Base-by-base conservation (phyloP, 805 yeast species). In the Hanseniaspora lachancei region DNA sequence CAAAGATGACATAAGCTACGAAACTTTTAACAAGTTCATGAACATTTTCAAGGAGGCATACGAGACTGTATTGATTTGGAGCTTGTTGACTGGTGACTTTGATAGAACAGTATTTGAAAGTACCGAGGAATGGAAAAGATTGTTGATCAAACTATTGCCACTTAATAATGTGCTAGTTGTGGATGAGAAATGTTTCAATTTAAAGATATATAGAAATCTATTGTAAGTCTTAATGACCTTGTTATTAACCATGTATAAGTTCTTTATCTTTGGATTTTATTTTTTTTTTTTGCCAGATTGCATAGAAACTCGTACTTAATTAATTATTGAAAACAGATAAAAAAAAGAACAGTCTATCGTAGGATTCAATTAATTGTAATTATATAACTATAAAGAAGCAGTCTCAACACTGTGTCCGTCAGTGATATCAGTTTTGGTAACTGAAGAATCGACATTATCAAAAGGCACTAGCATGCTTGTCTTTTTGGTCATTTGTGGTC, bases 351-450 rank as follows among this genome's bases (percentile, higher is more conserved):
- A 27, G 29, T 27, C 5, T 9, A 27, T 2, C 5, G 6, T 24
- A 4, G 8, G 7, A 32, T 32, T 32, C 10, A 32, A 12, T 32
- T 32, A 32, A 12, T 32, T 32, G 35, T 27, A 27, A 32, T 32
- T 32, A 41, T 40, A 20, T 20, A 23, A 41, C n/a, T 53, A 53
- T 43, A 53, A 12, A 46, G 56, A 53, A 53, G 56, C 56, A 2
- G 56, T 53, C 39, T 53, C 56, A 38, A 53, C 32, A 29, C 56
- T 53, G 4, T 53, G 49, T 16, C 56, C 56, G 24, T 53, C 56
- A 39, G 42, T 39, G 18, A 53, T 36, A 29, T 53, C 56, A n/a
- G 50, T 48, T 23, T 39, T 53, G 1, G 48, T 39, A 3, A 53
- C 50, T 38, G 56, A 53, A 23, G 56, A 53, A 12, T 53, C 56